A percentile compares a stretch with the other conserved stretches of the same genome.
phyloP scores from a whole-genome alignment of 805 yeast genomes.

The Wickerhamomyces mucosus region DNA sequence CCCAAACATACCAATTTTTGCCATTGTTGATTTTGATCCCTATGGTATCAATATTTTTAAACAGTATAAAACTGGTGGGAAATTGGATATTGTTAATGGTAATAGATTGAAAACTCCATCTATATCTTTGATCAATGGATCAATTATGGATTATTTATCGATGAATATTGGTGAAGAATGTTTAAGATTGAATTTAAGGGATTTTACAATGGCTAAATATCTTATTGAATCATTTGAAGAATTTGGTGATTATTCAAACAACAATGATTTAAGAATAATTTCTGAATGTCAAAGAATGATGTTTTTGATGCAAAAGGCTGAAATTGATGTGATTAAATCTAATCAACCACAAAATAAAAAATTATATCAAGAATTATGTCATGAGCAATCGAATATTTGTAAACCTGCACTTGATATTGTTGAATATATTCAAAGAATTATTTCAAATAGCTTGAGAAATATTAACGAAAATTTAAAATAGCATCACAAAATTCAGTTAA shows the following conservation, averaged over 20 bases:
- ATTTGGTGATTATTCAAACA: background rate
- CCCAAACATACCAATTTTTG: constrained; percentile 27
- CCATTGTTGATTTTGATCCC: constrained; percentile 57
- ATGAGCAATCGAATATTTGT: no score
- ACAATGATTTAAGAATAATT: constrained; percentile 16
- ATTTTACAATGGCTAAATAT: constrained; percentile 18
- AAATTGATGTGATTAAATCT: constrained; percentile 41
- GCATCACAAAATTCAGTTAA: no score
- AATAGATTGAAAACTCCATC: constrained; percentile 3
- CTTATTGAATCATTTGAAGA: constrained; percentile 11
- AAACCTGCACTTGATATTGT: no score
- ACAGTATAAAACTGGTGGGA: constrained; percentile 27
- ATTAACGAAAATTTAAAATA: no score
- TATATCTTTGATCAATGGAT: constrained; percentile 10
- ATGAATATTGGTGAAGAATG: background rate
- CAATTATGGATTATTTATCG: constrained; percentile 12
- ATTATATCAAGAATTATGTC: no score
- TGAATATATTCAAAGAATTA: no score
- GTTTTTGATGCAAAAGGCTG: constrained; percentile 47
- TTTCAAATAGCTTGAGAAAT: no score
- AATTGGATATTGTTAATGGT: constrained; percentile 3
- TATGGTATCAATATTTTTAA: constrained; percentile 52
- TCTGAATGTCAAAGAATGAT: constrained; percentile 48
- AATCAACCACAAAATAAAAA: no score
- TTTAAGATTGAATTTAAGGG: constrained; percentile 18